Conservation (phyloP, 768 basidiomycete genomes). For the Amanita fuliginea region DNA sequence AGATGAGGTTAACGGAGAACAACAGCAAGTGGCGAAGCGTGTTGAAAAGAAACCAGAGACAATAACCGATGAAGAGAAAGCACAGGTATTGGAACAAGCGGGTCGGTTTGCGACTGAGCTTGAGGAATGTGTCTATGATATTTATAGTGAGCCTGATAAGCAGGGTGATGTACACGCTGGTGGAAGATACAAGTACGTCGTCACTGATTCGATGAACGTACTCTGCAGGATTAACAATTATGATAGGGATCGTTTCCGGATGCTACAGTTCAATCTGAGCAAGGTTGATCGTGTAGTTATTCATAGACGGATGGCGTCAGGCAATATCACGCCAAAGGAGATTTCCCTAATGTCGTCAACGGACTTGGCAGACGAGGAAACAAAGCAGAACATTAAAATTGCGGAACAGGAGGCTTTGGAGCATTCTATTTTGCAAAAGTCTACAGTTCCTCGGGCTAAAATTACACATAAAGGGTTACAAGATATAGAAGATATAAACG, state of each 20-base stretch:
- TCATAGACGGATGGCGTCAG: slow-evolving; percentile 67
- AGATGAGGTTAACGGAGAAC: slow-evolving; percentile 12
- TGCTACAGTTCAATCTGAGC: slow-evolving; percentile 80
- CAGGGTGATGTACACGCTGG: slow-evolving; percentile 49
- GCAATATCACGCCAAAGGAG: slow-evolving; percentile 54
- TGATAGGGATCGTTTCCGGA: slow-evolving; percentile 79
- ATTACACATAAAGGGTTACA: slow-evolving; percentile 91
- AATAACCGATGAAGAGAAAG: slow-evolving; percentile 49
- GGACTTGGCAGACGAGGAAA: slow-evolving; percentile 82
- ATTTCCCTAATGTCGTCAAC: slow-evolving; percentile 81
- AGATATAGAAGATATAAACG: slow-evolving; percentile 75
- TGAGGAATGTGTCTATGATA: slow-evolving; percentile 67
- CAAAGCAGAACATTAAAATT: slow-evolving; percentile 69
- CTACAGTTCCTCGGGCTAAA: slow-evolving; percentile 57
- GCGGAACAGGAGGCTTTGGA: slow-evolving; percentile 76
- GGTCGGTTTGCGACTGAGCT: slow-evolving; percentile 59
- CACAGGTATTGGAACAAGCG: slow-evolving; percentile 42
- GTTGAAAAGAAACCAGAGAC: slow-evolving; percentile 39
- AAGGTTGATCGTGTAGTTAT: slow-evolving; percentile 71
- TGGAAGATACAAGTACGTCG: slow-evolving; percentile 67
- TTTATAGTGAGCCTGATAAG: slow-evolving; percentile 72
- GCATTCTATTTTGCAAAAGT: slow-evolving; percentile 74
- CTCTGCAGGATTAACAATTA: slow-evolving; percentile 9
- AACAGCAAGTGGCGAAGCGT: slow-evolving; percentile 9
- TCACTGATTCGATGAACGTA: not conserved